phyloP scores from a whole-genome alignment of 1,284 basidiomycete genomes.

The Caloboletus inedulis region DNA sequence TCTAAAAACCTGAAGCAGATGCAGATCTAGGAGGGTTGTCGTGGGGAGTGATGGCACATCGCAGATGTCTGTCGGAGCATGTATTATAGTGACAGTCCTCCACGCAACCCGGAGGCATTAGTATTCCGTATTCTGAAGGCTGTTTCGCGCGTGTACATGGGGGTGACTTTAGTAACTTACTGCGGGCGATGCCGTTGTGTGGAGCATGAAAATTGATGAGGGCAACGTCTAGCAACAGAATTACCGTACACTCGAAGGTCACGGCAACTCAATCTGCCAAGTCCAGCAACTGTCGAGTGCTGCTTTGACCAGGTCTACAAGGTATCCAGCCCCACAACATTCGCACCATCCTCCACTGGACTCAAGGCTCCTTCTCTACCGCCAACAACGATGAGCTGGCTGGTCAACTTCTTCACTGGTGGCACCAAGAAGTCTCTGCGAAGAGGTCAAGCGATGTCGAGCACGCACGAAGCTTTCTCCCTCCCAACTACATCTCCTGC shows the following conservation, averaged over 20 bases:
- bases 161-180: slow-evolving; percentile 8
- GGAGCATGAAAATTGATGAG: slow-evolving; percentile 21
- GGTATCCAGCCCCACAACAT: slow-evolving; percentile 4
- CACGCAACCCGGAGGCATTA: background rate
- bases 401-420: slow-evolving; percentile 57
- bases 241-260: background rate
- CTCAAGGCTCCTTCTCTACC: slow-evolving; percentile 7
- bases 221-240: slow-evolving; percentile 10
- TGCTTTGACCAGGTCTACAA: slow-evolving; percentile 15
- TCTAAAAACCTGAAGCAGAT: slow-evolving; percentile 41
- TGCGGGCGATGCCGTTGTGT: slow-evolving; percentile 16
- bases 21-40: slow-evolving; percentile 15
- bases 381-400: slow-evolving; percentile 60
- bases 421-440: slow-evolving; percentile 45
- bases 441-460: slow-evolving; percentile 61
- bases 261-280: background rate
- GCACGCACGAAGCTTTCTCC: slow-evolving; percentile 77
- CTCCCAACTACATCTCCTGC: slow-evolving; percentile 68
- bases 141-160: slow-evolving; percentile 4
- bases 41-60: slow-evolving; percentile 4
- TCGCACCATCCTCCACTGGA: background rate
- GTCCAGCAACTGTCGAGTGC: background rate
- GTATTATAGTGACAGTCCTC: background rate
- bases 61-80: background rate
- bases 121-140: background rate